These are phyloP conservation scores for Babesia microti DNA, from an alignment of 169 alveolate species.

Conservation along the genomic window DNA sequence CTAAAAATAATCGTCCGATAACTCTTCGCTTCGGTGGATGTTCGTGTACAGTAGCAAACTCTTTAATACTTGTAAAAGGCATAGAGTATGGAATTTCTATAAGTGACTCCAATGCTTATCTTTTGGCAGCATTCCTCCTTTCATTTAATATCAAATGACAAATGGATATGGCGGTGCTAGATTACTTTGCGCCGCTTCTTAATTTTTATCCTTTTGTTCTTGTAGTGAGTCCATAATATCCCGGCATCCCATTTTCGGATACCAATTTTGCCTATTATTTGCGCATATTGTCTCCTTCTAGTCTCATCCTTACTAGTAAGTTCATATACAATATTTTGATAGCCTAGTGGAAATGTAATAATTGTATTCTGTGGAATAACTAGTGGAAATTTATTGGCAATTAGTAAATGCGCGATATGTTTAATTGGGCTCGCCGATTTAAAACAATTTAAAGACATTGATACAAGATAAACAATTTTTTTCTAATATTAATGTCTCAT, in stretches of 20 bases:
- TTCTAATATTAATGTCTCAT: too few relatives aligned
- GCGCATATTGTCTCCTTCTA: constrained; percentile 52
- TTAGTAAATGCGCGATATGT: background rate
- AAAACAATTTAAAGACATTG: background rate
- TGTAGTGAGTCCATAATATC: constrained; percentile 58
- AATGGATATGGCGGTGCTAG: constrained; percentile 9
- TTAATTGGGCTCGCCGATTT: background rate
- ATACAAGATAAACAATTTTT: background rate
- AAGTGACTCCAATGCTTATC: too few relatives aligned
- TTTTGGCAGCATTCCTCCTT: too few relatives aligned
- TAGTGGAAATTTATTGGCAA: background rate
- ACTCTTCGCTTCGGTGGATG: too few relatives aligned
- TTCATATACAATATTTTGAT: constrained; percentile 1
- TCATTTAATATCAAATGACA: too few relatives aligned
- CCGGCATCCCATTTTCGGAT: constrained; percentile 61
- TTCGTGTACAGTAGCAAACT: too few relatives aligned
- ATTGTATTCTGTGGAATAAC: background rate
- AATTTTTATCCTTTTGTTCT: constrained; percentile 54
- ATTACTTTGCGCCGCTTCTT: constrained; percentile 53
- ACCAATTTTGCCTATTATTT: constrained; percentile 60
- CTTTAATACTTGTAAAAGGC: too few relatives aligned
- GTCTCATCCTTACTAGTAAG: constrained; percentile 18
- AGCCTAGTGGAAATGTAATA: background rate
- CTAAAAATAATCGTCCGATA: too few relatives aligned
- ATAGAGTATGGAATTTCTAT: too few relatives aligned